Evolutionary conservation across 345 rosid genomes (phyloP).

Genomic region (Acer campestre): DNA sequence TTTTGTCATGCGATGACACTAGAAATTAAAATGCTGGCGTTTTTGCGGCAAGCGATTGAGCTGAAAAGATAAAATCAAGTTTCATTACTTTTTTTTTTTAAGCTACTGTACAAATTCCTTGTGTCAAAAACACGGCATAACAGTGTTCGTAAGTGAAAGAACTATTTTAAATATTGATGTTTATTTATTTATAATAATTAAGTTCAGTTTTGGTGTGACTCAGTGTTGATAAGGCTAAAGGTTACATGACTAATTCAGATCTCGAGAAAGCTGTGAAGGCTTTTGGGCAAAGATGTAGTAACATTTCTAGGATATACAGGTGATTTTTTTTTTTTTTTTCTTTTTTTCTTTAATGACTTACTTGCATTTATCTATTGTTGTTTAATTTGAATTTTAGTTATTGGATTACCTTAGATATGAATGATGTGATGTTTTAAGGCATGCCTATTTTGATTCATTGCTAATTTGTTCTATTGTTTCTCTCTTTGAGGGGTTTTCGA

Average conservation of each 20-base stretch:
- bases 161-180: neutral
- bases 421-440: neutral
- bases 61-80: too few species aligned
- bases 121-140: too few species aligned
- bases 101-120: too few species aligned
- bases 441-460: conserved; percentile 25
- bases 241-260: conserved; percentile 77
- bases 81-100: too few species aligned
- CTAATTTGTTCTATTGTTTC: conserved; percentile 60
- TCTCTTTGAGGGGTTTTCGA: conserved; percentile 83
- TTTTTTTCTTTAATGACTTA: too few species aligned
- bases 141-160: too few species aligned
- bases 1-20: neutral
- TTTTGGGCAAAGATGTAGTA: conserved; percentile 67
- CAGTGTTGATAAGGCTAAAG: conserved; percentile 58
- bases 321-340: conserved; percentile 28
- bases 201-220: conserved; percentile 6
- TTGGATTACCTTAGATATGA: neutral
- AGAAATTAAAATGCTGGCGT: too few species aligned
- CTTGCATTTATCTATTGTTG: neutral
- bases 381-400: neutral
- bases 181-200: neutral
- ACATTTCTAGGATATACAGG: conserved; percentile 88
- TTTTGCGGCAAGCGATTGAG: too few species aligned
- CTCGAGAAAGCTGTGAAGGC: conserved; percentile 80